phyloP scores from a whole-genome alignment of 1,139 yeast species.

The Torulaspora globosa region DNA sequence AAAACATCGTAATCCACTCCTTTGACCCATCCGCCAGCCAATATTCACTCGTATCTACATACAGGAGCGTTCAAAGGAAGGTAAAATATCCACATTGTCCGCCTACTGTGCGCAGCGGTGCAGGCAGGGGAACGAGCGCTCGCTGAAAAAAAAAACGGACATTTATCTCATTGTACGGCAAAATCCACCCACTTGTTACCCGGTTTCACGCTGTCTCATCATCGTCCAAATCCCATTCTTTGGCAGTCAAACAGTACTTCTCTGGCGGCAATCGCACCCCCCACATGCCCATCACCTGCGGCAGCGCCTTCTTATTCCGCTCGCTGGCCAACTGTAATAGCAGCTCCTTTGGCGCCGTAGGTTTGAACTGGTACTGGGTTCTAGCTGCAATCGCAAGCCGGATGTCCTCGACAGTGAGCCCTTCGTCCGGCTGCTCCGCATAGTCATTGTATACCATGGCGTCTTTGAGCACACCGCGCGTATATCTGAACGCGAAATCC shows the following conservation, averaged over 20 bases:
- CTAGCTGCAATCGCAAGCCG: conserved; percentile 90
- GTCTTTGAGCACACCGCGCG: conserved; percentile 80
- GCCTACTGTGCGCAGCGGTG: neutral
- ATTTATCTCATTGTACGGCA: neutral
- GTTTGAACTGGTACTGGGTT: conserved; percentile 91
- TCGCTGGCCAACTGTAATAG: conserved; percentile 88
- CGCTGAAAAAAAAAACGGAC: neutral
- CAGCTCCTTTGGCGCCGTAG: conserved; percentile 84
- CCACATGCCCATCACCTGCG: conserved; percentile 88
- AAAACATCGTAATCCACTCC: conserved; percentile 28
- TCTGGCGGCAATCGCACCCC: conserved; percentile 96
- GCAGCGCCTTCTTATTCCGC: conserved; percentile 81
- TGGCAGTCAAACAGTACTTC: conserved; percentile 81
- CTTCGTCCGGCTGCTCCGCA: conserved; percentile 37
- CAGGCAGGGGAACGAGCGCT: neutral
- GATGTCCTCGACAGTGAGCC: conserved; percentile 78
- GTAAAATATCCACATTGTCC: neutral
- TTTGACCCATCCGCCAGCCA: conserved; percentile 1
- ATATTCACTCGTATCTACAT: neutral
- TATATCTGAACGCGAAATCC: conserved; percentile 92
- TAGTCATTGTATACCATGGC: conserved; percentile 88
- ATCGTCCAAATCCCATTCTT: conserved; percentile 31
- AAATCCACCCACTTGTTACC: neutral
- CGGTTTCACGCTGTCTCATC: conserved; percentile 13
- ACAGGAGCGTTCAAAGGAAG: neutral